Conservation (phyloP, 495 filamentous ascomycete species). For the Oidiodendron maius region DNA sequence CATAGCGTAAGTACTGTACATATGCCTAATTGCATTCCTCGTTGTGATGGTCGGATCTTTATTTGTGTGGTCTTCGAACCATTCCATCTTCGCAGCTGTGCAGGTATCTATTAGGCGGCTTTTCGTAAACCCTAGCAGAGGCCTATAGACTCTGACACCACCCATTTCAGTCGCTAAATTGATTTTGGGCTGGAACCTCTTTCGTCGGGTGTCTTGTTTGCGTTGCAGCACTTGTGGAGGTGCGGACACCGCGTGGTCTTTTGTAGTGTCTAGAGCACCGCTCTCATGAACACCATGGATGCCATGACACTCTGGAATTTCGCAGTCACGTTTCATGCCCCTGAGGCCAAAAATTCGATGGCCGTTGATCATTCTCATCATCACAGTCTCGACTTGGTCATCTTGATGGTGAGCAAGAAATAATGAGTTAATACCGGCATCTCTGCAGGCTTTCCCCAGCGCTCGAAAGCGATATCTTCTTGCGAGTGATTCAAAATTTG, state of each 20-base stretch:
- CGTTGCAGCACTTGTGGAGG: background rate
- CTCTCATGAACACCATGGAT: constrained; percentile 66
- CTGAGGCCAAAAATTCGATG: constrained; percentile 58
- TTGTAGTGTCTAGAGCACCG: constrained; percentile 22
- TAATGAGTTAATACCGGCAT: constrained; percentile 42
- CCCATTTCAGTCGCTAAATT: constrained; percentile 44
- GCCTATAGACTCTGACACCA: constrained; percentile 66
- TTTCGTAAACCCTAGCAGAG: constrained; percentile 71
- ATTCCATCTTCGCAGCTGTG: constrained; percentile 52
- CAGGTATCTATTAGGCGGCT: constrained; percentile 68
- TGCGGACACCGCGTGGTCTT: background rate
- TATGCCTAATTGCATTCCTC: constrained; percentile 72
- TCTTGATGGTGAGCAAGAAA: constrained; percentile 79
- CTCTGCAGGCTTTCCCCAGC: constrained; percentile 55
- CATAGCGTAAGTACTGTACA: constrained; percentile 51
- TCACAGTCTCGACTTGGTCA: constrained; percentile 81
- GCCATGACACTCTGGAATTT: constrained; percentile 80
- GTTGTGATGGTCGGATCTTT: constrained; percentile 66
- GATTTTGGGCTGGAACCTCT: background rate
- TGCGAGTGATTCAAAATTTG: constrained; percentile 74
- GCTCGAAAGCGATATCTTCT: constrained; percentile 67
- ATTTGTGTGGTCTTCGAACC: constrained; percentile 88
- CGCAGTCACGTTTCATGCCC: constrained; percentile 56
- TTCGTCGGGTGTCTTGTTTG: background rate
- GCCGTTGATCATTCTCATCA: constrained; percentile 63